Evolutionary conservation across 1,139 yeast species (phyloP).

Genomic region (Yamadazyma oceani): DNA sequence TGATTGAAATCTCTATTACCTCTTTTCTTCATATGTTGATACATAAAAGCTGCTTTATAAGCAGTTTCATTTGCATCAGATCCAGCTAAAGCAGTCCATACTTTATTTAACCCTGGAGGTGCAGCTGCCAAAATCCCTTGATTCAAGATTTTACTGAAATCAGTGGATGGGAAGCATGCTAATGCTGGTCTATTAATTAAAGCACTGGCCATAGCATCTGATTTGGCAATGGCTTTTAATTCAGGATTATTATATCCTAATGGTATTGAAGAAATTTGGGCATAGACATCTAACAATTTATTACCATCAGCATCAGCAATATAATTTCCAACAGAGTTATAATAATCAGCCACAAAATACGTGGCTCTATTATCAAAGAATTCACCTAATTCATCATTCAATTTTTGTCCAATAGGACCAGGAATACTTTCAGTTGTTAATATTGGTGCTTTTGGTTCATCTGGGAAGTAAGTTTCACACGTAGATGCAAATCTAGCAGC

Average conservation of each 20-base stretch:
- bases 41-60: conserved; percentile 76
- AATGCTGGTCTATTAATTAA: conserved; percentile 68
- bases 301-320: conserved; percentile 69
- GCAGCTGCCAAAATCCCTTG: conserved; percentile 65
- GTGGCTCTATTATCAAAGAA: conserved; percentile 66
- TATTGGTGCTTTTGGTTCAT: conserved; percentile 54
- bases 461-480: conserved; percentile 39
- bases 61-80: conserved; percentile 80
- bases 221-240: conserved; percentile 52
- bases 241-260: conserved; percentile 71
- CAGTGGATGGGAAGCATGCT: conserved; percentile 67
- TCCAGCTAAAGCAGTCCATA: conserved; percentile 73
- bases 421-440: conserved; percentile 51
- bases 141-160: conserved; percentile 48
- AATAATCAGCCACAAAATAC: conserved; percentile 62
- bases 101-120: conserved; percentile 63
- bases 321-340: conserved; percentile 62
- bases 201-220: conserved; percentile 64
- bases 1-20: conserved; percentile 52
- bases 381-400: conserved; percentile 48
- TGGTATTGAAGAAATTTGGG: conserved; percentile 70
- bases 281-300: conserved; percentile 57
- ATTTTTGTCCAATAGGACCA: conserved; percentile 55
- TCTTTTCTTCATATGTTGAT: conserved; percentile 60
- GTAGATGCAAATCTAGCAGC: conserved; percentile 12